Percentiles rank a stretch among this genome's conserved stretches.
Evolutionary conservation across 2,329 filamentous ascomycete genomes (phyloP).

Genomic region (Elsinoe australis): DNA sequence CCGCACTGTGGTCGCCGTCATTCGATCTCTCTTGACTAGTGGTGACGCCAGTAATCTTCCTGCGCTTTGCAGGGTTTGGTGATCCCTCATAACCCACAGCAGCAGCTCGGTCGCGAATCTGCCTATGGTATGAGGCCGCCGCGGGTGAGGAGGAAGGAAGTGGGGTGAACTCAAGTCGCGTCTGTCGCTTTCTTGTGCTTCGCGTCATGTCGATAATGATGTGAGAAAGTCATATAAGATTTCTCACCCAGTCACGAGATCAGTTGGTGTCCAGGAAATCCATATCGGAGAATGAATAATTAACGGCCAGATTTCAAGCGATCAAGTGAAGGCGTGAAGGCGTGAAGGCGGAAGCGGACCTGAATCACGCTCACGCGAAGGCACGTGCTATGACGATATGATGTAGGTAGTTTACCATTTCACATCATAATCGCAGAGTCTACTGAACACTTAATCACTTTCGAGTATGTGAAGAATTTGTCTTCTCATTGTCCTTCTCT

Average conservation of each 20-base stretch:
- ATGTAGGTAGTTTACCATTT: too few relatives aligned
- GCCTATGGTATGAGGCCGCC: constrained; percentile 27
- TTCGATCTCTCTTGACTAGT: neutral
- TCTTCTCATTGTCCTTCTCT: too few relatives aligned
- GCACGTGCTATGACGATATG: too few relatives aligned
- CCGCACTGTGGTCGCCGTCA: neutral
- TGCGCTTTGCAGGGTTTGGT: constrained; percentile 24
- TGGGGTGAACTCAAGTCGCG: constrained; percentile 38
- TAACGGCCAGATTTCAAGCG: too few relatives aligned
- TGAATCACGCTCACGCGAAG: constrained; percentile 3
- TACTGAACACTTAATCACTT: too few relatives aligned
- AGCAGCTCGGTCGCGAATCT: constrained; percentile 31
- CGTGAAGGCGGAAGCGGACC: neutral
- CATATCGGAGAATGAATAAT: too few relatives aligned
- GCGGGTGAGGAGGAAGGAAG: constrained; percentile 35
- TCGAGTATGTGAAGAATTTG: too few relatives aligned
- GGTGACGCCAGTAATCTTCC: constrained; percentile 21
- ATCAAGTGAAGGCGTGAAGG: neutral
- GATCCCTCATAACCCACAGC: constrained; percentile 29
- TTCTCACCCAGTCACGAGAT: too few relatives aligned
- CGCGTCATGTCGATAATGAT: neutral
- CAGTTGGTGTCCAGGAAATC: too few relatives aligned
- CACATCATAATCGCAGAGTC: too few relatives aligned
- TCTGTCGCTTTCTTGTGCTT: constrained; percentile 32
- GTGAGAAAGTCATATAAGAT: neutral